Percentiles rank a stretch among this genome's conserved stretches.
Conservation (phyloP, 257 asterid genomes). For the Nicotiana tomentosiformis region DNA sequence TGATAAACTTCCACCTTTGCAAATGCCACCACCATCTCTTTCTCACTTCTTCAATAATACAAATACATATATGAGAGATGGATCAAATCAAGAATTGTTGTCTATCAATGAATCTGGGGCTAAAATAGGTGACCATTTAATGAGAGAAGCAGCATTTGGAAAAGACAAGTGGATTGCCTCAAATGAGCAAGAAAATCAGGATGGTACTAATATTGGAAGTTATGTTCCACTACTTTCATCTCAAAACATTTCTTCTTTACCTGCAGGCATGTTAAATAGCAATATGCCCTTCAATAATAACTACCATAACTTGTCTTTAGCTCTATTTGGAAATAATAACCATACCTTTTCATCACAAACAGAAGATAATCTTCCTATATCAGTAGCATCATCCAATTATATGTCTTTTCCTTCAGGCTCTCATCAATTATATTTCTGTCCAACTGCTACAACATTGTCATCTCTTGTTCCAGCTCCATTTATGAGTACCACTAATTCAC, state of each 20-base stretch:
- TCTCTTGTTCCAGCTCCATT: constrained; percentile 23
- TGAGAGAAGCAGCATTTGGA: not conserved
- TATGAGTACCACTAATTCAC: constrained; percentile 20
- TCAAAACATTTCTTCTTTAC: constrained; percentile 29
- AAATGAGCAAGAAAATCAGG: constrained; percentile 24
- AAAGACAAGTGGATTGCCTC: constrained; percentile 23
- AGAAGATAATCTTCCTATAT: not conserved
- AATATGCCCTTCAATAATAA: constrained; percentile 24
- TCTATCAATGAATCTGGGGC: no score
- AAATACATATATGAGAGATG: not conserved
- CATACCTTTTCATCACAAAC: constrained; percentile 20
- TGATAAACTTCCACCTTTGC: constrained; percentile 69
- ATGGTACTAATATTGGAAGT: constrained; percentile 20
- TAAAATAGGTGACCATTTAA: no score
- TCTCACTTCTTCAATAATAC: not conserved
- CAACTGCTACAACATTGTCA: constrained; percentile 19
- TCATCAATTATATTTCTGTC: constrained; percentile 35
- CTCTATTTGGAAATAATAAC: constrained; percentile 41
- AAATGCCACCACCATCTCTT: constrained; percentile 21
- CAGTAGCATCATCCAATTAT: no score
- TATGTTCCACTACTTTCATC: constrained; percentile 23
- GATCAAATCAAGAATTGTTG: not conserved
- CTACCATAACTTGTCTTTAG: constrained; percentile 36
- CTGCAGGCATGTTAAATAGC: constrained; percentile 5
- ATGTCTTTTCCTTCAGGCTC: constrained; percentile 23